Evolutionary conservation across 805 yeast species (phyloP), one percentile per base, ranked within the genome.

Genomic region (Saccharomyces kudriavzevii): DNA sequence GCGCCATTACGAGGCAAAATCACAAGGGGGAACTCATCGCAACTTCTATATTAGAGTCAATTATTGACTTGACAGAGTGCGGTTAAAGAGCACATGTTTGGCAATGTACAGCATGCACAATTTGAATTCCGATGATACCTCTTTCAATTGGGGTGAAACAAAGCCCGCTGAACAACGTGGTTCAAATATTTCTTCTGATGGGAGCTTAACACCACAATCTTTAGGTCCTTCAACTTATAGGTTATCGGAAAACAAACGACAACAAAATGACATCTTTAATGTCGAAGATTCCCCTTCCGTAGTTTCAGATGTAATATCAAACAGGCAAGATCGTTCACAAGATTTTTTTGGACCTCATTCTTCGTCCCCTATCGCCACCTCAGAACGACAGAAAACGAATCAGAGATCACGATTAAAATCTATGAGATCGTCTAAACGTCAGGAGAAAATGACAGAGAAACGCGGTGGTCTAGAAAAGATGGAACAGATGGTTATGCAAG

Each of bases 381-480:
- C 43, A 8, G 43, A 35, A 5, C 43, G 22, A 17, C 43, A 35
- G 8, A 22, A 24, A 17, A 17, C 22, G 24, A 17, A 35, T 35
- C 43, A 35, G 43, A 35, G 43, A 35, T 35, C 43, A 35, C 43
- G 22, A 9, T 35, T 35, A 17, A 24, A 17, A 17, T 35, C 24
- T 3, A 35, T 35, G 43, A 35, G 43, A 6, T 35, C 24, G 11
- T n/a, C 43, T n/a, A 35, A 17, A 35, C 43, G 27, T 45, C 11
- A 20, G 17, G 25, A 35, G 17, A 11, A 43, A 25, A 27, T 40
- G 17, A 5, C 53, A n/a, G 9, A 50, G 10, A 52, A 30, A 46
- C 57, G 70, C 26, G 69, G 71, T 27, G 70, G 71, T 0, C 20
- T 56, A 13, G 60, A 57, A 2, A 51, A 51, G 22, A 66, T 68